Evolutionary conservation across 169 alveolate genomes (phyloP).

Genomic region (Babesia bovis): DNA sequence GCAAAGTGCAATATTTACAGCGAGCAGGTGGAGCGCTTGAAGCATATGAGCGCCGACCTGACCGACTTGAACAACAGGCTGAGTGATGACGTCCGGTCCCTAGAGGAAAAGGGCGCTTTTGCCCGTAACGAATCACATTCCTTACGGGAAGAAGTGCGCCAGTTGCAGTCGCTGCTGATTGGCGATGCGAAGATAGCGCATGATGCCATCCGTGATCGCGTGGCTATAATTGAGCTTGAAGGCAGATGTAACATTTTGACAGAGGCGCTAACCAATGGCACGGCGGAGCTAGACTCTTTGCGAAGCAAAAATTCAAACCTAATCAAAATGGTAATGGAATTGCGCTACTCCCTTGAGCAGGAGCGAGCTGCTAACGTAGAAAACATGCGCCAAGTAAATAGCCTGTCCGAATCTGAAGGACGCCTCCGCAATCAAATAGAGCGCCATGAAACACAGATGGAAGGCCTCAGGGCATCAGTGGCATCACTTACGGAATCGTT

Average conservation of each 20-base stretch:
- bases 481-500: slow-evolving; percentile 33
- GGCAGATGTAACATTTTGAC: slow-evolving; percentile 42
- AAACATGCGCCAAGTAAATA: slow-evolving; percentile 16
- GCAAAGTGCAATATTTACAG: slow-evolving; percentile 16
- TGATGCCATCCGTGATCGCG: slow-evolving; percentile 46
- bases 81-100: slow-evolving; percentile 17
- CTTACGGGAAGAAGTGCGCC: slow-evolving; percentile 46
- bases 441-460: slow-evolving; percentile 24
- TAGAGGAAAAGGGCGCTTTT: slow-evolving; percentile 37
- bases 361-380: slow-evolving; percentile 45
- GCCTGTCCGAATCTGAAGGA: slow-evolving; percentile 30
- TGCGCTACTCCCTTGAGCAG: slow-evolving; percentile 53
- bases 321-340: slow-evolving; percentile 37
- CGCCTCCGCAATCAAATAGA: slow-evolving; percentile 34
- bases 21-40: slow-evolving; percentile 54
- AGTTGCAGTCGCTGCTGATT: slow-evolving; percentile 33
- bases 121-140: slow-evolving; percentile 30
- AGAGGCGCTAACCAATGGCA: slow-evolving; percentile 25
- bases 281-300: slow-evolving; percentile 40
- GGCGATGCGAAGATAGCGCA: slow-evolving; percentile 20
- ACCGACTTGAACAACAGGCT: slow-evolving; percentile 51
- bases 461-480: slow-evolving; percentile 40
- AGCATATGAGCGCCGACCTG: slow-evolving; percentile 49
- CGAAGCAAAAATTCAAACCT: slow-evolving; percentile 37
- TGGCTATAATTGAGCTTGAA: slow-evolving; percentile 44